A percentile compares a stretch with the other conserved stretches of the same genome.
phyloP scores from a whole-genome alignment of 169 alveolate genomes.

The Ichthyophthirius multifiliis region DNA sequence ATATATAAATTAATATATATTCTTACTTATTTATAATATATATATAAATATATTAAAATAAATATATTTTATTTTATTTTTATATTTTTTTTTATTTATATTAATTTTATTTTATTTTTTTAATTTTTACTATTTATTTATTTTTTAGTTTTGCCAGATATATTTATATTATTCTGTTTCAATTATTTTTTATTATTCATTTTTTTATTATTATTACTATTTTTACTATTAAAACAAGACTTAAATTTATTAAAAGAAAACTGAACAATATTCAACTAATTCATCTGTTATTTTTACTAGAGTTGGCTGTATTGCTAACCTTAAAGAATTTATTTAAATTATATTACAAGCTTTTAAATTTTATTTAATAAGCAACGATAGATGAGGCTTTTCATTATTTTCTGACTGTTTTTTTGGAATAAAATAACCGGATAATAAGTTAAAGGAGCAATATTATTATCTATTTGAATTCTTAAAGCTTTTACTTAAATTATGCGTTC shows the following conservation, averaged over 20 bases:
- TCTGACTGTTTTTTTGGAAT: background rate
- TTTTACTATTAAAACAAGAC: too few relatives aligned
- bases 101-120: too few relatives aligned
- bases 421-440: background rate
- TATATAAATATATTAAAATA: too few relatives aligned
- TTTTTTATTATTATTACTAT: too few relatives aligned
- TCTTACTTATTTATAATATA: too few relatives aligned
- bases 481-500: background rate
- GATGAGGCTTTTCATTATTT: background rate
- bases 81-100: too few relatives aligned
- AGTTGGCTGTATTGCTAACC: background rate
- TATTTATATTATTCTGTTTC: too few relatives aligned
- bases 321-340: background rate
- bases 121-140: too few relatives aligned
- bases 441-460: background rate
- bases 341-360: background rate
- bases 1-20: too few relatives aligned
- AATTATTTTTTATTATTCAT: too few relatives aligned
- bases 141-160: too few relatives aligned
- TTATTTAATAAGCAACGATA: background rate
- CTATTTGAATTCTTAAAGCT: background rate
- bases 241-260: conserved; percentile 5
- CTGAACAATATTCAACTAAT: background rate
- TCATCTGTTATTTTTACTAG: background rate
- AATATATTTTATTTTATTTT: too few relatives aligned